A percentile compares a stretch with the other conserved stretches of the same genome.
These are phyloP conservation scores for Silene uniflora DNA, from an alignment of 148 eudicot species.

Conservation along the genomic window DNA sequence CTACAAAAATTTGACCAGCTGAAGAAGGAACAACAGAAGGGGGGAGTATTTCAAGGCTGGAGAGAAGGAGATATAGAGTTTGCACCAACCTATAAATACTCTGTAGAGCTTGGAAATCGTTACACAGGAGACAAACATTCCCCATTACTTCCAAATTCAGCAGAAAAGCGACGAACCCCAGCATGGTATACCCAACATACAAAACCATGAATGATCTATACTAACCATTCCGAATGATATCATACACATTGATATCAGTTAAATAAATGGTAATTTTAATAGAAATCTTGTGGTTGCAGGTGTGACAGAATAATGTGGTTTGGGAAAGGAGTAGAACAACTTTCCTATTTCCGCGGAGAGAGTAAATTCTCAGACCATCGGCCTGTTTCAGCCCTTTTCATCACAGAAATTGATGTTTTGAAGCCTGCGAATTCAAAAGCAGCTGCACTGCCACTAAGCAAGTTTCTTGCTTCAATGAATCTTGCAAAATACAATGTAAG, in stretches of 20 bases:
- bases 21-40: slow-evolving; percentile 50
- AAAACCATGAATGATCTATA: background rate
- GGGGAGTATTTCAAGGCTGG: slow-evolving; percentile 68
- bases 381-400: slow-evolving; percentile 85
- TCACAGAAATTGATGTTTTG: slow-evolving; percentile 46
- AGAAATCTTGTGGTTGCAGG: slow-evolving; percentile 42
- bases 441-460: slow-evolving; percentile 21
- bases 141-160: slow-evolving; percentile 31
- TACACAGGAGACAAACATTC: slow-evolving; percentile 34
- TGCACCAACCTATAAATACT: slow-evolving; percentile 72
- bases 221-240: background rate
- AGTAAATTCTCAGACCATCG: slow-evolving; percentile 90
- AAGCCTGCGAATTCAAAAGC: slow-evolving; percentile 35
- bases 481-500: slow-evolving; percentile 27
- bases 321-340: slow-evolving; percentile 77
- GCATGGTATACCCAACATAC: slow-evolving; percentile 55
- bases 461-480: slow-evolving; percentile 33
- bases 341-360: slow-evolving; percentile 67
- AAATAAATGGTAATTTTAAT: slow-evolving; percentile 1
- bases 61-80: slow-evolving; percentile 64
- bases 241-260: background rate
- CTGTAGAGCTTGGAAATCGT: slow-evolving; percentile 45
- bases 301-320: slow-evolving; percentile 93
- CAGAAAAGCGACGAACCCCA: slow-evolving; percentile 63
- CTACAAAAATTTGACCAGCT: slow-evolving; percentile 52